Evolutionary conservation across 139 green algal genomes (phyloP).

Genomic region (Prasinococcaceae sp.): DNA sequence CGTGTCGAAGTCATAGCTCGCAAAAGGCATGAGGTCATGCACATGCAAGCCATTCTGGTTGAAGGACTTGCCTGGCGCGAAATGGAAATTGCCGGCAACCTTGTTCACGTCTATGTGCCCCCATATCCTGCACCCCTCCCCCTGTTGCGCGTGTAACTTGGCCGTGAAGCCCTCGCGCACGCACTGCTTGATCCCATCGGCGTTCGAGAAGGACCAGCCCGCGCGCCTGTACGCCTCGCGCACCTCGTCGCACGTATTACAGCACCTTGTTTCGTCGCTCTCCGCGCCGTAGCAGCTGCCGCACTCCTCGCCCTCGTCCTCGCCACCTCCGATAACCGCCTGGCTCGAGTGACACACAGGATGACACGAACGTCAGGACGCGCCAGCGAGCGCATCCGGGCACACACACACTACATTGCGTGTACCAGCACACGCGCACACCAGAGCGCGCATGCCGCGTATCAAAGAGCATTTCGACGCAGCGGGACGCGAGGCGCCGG

Average conservation of each 20-base stretch:
- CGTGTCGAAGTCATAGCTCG: conserved; percentile 25
- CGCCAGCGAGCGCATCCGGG: too few species aligned
- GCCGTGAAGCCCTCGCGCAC: conserved; percentile 53
- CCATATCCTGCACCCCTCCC: conserved; percentile 86
- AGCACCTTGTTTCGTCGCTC: conserved; percentile 65
- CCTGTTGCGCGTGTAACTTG: conserved; percentile 53
- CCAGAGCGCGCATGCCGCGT: too few species aligned
- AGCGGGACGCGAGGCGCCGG: too few species aligned
- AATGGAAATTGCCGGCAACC: conserved; percentile 91
- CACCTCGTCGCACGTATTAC: conserved; percentile 87
- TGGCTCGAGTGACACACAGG: too few species aligned
- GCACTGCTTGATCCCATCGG: conserved; percentile 41
- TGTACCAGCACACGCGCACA: too few species aligned
- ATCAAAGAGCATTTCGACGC: too few species aligned
- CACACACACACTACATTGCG: too few species aligned
- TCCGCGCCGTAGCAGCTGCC: conserved; percentile 88
- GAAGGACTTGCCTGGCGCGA: conserved; percentile 80
- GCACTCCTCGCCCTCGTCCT: conserved; percentile 31
- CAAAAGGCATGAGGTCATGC: conserved; percentile 81
- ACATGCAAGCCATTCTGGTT: conserved; percentile 78
- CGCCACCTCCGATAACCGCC: too few species aligned
- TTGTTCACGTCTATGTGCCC: conserved; percentile 66
- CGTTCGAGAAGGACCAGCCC: conserved; percentile 27
- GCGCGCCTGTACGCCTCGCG: conserved; percentile 25
- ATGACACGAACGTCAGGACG: too few species aligned